Percentiles rank a stretch among this genome's conserved stretches.
Conservation (phyloP, 805 yeast species). For the Yarrowia sp. region DNA sequence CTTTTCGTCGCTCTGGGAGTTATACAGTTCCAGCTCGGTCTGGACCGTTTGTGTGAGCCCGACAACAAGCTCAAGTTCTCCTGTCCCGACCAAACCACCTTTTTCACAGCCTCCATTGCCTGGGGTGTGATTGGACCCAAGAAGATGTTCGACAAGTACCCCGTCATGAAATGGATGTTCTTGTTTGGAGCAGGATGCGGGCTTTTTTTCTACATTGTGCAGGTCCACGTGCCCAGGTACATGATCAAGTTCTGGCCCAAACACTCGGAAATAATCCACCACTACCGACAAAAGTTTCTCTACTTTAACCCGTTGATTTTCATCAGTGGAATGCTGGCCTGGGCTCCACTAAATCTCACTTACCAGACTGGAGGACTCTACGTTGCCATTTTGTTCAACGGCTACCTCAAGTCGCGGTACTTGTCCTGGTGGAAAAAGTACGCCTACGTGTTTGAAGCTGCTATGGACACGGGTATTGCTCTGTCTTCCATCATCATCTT, state of each 20-base stretch:
- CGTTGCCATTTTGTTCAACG: background rate
- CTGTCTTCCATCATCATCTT: conserved; percentile 8
- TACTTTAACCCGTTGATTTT: conserved; percentile 14
- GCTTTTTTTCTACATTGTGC: no score
- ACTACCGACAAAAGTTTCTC: no score
- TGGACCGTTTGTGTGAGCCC: conserved; percentile 34
- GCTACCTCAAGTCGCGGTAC: no score
- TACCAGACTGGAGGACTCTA: conserved; percentile 10
- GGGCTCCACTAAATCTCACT: conserved; percentile 13
- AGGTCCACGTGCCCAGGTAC: no score
- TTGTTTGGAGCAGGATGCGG: no score
- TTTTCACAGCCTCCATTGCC: conserved; percentile 48
- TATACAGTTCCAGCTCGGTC: conserved; percentile 38
- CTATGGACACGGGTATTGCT: conserved; percentile 9
- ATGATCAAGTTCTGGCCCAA: conserved; percentile 20
- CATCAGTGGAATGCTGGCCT: background rate
- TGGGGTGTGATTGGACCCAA: conserved; percentile 50
- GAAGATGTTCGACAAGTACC: conserved; percentile 42
- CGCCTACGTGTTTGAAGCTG: conserved; percentile 11
- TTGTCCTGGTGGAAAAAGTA: no score
- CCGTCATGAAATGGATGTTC: no score
- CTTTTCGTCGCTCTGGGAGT: conserved; percentile 36
- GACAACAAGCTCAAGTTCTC: conserved; percentile 31
- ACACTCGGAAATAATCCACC: background rate
- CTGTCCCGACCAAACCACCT: conserved; percentile 43